Evolutionary conservation across 768 basidiomycete species (phyloP).

Genomic region (Suillus variegatus): DNA sequence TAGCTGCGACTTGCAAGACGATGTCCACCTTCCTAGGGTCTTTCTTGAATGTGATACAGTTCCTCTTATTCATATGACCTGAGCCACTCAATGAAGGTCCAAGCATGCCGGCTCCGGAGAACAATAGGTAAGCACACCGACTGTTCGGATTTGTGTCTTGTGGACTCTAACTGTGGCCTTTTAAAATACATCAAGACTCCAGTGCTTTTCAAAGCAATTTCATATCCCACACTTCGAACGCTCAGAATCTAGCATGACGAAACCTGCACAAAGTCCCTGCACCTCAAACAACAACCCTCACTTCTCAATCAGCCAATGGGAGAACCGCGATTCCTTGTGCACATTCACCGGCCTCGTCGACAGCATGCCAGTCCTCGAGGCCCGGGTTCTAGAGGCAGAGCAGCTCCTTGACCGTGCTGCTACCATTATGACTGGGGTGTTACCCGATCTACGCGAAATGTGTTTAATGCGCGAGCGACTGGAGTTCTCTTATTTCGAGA

Average conservation of each 20-base stretch:
- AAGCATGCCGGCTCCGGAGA: background rate
- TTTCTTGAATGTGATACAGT: background rate
- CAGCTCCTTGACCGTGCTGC: constrained; percentile 21
- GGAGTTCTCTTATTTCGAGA: constrained; percentile 25
- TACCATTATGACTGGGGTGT: constrained; percentile 15
- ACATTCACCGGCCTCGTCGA: constrained; percentile 26
- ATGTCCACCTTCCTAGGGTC: background rate
- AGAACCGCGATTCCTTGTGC: constrained; percentile 30
- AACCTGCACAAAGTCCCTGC: background rate
- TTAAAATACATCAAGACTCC: background rate
- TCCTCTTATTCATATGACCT: background rate
- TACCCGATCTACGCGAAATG: constrained; percentile 22
- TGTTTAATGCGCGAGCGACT: constrained; percentile 26
- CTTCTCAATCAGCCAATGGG: constrained; percentile 20
- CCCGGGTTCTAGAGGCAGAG: constrained; percentile 20
- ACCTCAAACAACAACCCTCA: background rate
- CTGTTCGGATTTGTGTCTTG: background rate
- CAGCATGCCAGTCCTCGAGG: constrained; percentile 19
- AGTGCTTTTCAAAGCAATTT: background rate
- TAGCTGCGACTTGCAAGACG: background rate
- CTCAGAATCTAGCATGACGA: background rate
- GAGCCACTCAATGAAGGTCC: background rate
- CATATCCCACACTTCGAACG: background rate
- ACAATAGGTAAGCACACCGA: background rate
- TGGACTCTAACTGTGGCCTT: background rate